Evolutionary conservation across 495 filamentous ascomycete species (phyloP).

Genomic region (Neurospora discreta): DNA sequence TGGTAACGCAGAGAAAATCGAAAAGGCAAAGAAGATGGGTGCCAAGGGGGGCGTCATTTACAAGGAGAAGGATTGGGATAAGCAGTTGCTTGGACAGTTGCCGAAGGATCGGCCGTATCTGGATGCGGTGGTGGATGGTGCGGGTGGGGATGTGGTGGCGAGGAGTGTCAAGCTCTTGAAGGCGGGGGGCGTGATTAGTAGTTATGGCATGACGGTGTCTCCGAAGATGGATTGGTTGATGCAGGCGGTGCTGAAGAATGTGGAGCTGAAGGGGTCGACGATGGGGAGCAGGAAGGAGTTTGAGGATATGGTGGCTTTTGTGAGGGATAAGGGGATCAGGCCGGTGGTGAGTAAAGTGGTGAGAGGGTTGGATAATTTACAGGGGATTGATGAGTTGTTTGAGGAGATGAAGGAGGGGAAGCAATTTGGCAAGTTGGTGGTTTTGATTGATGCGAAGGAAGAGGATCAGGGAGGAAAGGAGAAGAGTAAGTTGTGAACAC

Average conservation of each 20-base stretch:
- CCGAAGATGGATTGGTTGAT: constrained; percentile 65
- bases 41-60: constrained; percentile 61
- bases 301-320: constrained; percentile 64
- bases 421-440: constrained; percentile 71
- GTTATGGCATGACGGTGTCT: constrained; percentile 69
- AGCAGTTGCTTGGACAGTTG: constrained; percentile 45
- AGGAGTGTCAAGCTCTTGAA: constrained; percentile 47
- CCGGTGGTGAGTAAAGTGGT: constrained; percentile 54
- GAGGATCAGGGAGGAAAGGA: constrained; percentile 3
- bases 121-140: constrained; percentile 66
- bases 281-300: constrained; percentile 74
- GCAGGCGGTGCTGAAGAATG: constrained; percentile 60
- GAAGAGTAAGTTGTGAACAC: neutral
- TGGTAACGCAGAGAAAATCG: constrained; percentile 52
- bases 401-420: constrained; percentile 63
- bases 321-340: constrained; percentile 47
- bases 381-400: constrained; percentile 56
- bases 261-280: constrained; percentile 60
- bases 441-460: constrained; percentile 29
- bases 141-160: constrained; percentile 60
- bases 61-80: constrained; percentile 56
- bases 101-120: constrained; percentile 47
- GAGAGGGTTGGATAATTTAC: constrained; percentile 52
- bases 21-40: constrained; percentile 50
- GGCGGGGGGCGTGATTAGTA: constrained; percentile 52